Evolutionary conservation across 129 eudicot species (phyloP).

Genomic region (Ambrosia trifida): DNA sequence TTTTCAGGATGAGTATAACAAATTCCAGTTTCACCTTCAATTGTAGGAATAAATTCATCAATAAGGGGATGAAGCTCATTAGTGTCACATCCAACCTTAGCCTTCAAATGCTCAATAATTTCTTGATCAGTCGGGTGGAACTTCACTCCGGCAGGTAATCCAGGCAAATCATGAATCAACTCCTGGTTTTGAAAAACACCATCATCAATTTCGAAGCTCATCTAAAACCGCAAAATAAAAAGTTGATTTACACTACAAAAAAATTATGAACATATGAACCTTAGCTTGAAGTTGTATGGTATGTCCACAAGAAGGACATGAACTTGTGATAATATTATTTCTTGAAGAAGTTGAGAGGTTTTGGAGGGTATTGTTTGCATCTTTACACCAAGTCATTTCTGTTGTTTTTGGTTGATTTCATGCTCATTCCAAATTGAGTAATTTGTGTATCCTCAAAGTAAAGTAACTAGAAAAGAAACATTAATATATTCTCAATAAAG

Average conservation of each 20-base stretch:
- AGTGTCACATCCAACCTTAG: slow-evolving; percentile 58
- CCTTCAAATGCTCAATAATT: slow-evolving; percentile 81
- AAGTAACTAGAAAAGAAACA: slow-evolving; percentile 26
- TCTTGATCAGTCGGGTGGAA: slow-evolving; percentile 93
- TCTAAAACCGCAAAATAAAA: neutral
- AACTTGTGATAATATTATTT: slow-evolving; percentile 28
- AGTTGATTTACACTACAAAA: neutral
- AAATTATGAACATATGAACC: slow-evolving; percentile 29
- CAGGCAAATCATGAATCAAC: slow-evolving; percentile 74
- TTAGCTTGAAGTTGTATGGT: slow-evolving; percentile 61
- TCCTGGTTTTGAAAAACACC: slow-evolving; percentile 18
- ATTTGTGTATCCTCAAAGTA: slow-evolving; percentile 42
- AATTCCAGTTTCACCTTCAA: slow-evolving; percentile 89
- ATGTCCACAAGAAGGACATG: slow-evolving; percentile 94
- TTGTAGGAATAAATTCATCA: slow-evolving; percentile 84
- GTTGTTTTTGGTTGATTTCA: slow-evolving; percentile 27
- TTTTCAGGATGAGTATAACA: slow-evolving; percentile 99
- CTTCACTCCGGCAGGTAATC: slow-evolving; percentile 95
- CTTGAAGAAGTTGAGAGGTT: slow-evolving; percentile 41
- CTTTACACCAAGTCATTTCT: slow-evolving; percentile 68
- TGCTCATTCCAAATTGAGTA: slow-evolving; percentile 40
- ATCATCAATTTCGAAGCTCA: neutral
- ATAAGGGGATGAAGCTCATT: slow-evolving; percentile 75
- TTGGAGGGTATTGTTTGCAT: slow-evolving; percentile 42
- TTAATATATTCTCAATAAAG: slow-evolving; percentile 26